Base-by-base conservation (phyloP, 192 early-diverging fungal genomes). In the Dissophora ornata region DNA sequence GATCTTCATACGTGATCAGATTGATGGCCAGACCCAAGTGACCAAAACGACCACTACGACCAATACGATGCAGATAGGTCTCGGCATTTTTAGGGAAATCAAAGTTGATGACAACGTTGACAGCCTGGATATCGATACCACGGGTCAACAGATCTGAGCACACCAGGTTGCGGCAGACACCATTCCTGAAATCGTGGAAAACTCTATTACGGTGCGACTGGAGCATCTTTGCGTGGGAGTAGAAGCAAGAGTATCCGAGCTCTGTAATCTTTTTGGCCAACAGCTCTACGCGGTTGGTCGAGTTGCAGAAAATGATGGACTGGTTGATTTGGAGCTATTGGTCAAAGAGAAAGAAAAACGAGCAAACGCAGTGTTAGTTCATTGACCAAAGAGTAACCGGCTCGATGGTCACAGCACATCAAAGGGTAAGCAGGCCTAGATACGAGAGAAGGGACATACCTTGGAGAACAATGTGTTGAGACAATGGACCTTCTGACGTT, bases 261-360 rank as follows among this genome's bases (percentile, higher is more conserved):
- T 99, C 97, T n/a, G 97, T 99, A 65, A 99, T 99, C 80, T 99
- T 99, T 82, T 95, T 96, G 53, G 97, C 97, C 56, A 99, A 85
- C 50, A 99, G 90, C 80, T 99, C 97, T 30, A 99, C 97, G 41
- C 97, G 93, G 86, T 94, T 95, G 44, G 97, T 98, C 0, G 97
- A 99, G 84, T 99, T 99, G 81, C 97, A 99, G 79, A 99, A 99
- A 78, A 99, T 99, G 65, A 99, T 99, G 33, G 96, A 98, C 89
- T 99, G 97, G 84, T 99, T 99, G 86, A 99, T 97, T 92, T 99
- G 97, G 25, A 99, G 91, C 92, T 94, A 48, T 59, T 13, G 28
- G 40, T 28, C 26, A 53, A 21, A n/a, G 13, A n/a, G n/a, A n/a
- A n/a, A n/a, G n/a, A n/a, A n/a, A n/a, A n/a, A 32, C 52, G 22